Percentiles rank a stretch among this genome's conserved stretches.
Evolutionary conservation across 129 eudicot genomes (phyloP).

Genomic region (Centella asiatica): DNA sequence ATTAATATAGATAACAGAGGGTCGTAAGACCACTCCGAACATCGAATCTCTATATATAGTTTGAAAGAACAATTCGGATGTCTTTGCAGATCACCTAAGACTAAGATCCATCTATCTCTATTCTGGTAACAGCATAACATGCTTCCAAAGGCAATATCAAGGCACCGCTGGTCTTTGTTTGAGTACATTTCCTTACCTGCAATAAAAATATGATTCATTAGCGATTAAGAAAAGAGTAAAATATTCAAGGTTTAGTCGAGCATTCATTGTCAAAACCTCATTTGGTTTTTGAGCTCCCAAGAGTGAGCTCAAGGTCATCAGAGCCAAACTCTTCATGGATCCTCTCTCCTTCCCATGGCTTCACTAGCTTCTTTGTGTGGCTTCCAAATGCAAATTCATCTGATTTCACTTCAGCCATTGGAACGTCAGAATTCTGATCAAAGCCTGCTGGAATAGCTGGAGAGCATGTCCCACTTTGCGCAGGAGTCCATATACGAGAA

Average conservation of each 20-base stretch:
- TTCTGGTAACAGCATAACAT: not conserved
- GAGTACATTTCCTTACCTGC: slow-evolving; percentile 7
- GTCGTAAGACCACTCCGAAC: too few species aligned
- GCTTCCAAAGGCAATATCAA: not conserved
- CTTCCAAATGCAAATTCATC: slow-evolving; percentile 78
- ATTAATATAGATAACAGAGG: not conserved
- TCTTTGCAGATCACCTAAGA: not conserved
- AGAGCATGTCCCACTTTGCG: slow-evolving; percentile 81
- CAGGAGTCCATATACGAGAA: slow-evolving; percentile 63
- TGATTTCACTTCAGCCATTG: slow-evolving; percentile 46
- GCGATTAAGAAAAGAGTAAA: not conserved
- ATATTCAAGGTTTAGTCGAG: not conserved
- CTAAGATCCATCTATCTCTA: not conserved
- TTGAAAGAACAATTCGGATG: too few species aligned
- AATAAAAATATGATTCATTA: not conserved
- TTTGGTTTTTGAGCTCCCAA: slow-evolving; percentile 61
- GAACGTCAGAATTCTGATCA: slow-evolving; percentile 48
- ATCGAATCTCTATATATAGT: not conserved
- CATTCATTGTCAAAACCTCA: slow-evolving; percentile 9
- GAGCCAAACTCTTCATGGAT: slow-evolving; percentile 66
- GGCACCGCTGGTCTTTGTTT: not conserved
- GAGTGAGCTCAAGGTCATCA: slow-evolving; percentile 90
- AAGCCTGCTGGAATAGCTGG: slow-evolving; percentile 53
- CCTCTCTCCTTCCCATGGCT: slow-evolving; percentile 95
- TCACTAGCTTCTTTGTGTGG: slow-evolving; percentile 40